Evolutionary conservation across 371 early-diverging fungal genomes (phyloP).

Genomic region (Mucor saturninus): DNA sequence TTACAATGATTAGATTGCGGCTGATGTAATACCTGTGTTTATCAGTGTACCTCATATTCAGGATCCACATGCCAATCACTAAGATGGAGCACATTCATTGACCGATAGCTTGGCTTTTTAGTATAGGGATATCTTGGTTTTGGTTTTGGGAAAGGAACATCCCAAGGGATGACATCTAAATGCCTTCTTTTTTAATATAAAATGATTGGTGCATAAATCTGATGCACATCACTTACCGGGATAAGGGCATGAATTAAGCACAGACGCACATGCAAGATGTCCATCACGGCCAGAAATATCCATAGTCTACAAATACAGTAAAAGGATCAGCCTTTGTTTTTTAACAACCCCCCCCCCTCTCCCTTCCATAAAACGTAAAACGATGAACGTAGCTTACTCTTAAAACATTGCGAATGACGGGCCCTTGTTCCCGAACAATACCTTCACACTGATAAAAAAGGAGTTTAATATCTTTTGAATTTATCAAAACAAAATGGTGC

Average conservation of each 20-base stretch:
- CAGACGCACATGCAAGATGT: constrained; percentile 49
- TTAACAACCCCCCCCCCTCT: too few species aligned
- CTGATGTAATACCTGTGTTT: not conserved
- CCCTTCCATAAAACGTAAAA: not conserved
- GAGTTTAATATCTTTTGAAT: too few species aligned
- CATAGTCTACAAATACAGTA: constrained; percentile 41
- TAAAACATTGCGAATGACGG: constrained; percentile 47
- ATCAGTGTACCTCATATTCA: constrained; percentile 41
- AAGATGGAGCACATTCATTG: constrained; percentile 59
- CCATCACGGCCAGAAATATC: constrained; percentile 53
- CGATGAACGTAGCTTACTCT: constrained; percentile 26
- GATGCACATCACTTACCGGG: constrained; percentile 34
- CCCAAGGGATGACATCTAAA: constrained; percentile 40
- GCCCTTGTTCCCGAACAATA: constrained; percentile 52
- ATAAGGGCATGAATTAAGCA: constrained; percentile 51
- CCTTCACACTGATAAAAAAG: constrained; percentile 47
- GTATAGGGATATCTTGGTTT: constrained; percentile 38
- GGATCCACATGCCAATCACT: constrained; percentile 72
- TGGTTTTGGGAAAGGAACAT: constrained; percentile 56
- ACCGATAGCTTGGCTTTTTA: constrained; percentile 36
- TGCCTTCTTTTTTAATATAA: not conserved
- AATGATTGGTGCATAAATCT: not conserved
- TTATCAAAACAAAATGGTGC: not conserved
- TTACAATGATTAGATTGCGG: not conserved
- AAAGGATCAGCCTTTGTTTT: too few species aligned